Conservation (phyloP, 352 stramenopile genomes). For the Phytophthora parvispora region DNA sequence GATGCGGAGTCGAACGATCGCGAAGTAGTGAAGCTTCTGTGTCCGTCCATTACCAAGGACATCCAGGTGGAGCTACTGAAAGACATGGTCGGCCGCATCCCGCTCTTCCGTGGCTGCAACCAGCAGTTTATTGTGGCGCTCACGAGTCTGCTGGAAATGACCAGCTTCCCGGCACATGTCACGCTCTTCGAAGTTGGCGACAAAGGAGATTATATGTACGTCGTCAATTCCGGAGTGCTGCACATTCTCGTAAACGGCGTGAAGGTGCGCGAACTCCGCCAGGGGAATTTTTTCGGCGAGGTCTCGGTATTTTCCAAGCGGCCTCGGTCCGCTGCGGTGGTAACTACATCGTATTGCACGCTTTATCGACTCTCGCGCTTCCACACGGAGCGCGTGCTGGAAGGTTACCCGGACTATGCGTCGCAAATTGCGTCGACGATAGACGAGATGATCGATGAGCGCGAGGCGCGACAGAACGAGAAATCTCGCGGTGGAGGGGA, state of each 20-base stretch:
- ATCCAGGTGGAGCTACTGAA: constrained; percentile 79
- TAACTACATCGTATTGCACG: constrained; percentile 72
- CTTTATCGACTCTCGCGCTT: constrained; percentile 74
- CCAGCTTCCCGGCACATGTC: constrained; percentile 63
- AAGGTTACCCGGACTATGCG: constrained; percentile 70
- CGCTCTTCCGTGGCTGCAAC: constrained; percentile 73
- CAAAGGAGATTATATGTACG: constrained; percentile 78
- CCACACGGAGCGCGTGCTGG: constrained; percentile 66
- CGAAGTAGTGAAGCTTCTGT: constrained; percentile 69
- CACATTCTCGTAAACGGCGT: constrained; percentile 66
- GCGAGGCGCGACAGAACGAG: constrained; percentile 16
- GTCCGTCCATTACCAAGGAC: constrained; percentile 80
- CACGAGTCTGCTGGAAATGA: constrained; percentile 76
- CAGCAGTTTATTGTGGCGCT: constrained; percentile 72
- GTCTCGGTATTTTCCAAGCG: constrained; percentile 77
- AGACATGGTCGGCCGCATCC: constrained; percentile 63
- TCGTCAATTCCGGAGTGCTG: constrained; percentile 71
- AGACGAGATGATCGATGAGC: constrained; percentile 55
- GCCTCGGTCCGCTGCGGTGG: constrained; percentile 61
- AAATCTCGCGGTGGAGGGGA: constrained; percentile 13
- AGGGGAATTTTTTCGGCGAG: constrained; percentile 79
- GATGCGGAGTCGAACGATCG: constrained; percentile 77
- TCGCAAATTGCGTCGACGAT: constrained; percentile 48
- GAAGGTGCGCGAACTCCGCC: constrained; percentile 73
- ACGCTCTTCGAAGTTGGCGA: constrained; percentile 65